These are phyloP conservation scores for Ceraceosorus bombacis DNA, from an alignment of 1,284 basidiomycete species.

Conservation along the genomic window DNA sequence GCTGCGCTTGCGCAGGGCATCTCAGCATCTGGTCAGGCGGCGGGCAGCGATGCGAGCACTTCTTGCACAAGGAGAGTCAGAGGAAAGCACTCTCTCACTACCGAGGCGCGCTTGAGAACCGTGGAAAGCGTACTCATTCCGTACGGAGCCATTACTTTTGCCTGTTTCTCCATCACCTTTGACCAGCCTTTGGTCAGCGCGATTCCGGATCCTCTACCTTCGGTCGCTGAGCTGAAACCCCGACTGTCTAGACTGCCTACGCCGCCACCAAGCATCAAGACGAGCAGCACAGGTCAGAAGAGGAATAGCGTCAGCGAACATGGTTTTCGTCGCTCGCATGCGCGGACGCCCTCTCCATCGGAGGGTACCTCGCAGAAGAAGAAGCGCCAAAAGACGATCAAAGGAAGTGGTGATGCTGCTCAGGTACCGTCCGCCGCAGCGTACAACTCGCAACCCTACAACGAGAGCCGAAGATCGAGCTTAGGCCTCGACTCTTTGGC, in stretches of 20 bases:
- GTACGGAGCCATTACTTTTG: slow-evolving; percentile 63
- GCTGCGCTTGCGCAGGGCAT: slow-evolving; percentile 72
- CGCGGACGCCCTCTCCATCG: background rate
- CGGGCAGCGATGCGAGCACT: slow-evolving; percentile 59
- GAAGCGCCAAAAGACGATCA: background rate
- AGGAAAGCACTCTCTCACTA: slow-evolving; percentile 63
- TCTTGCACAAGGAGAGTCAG: slow-evolving; percentile 88
- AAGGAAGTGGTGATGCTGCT: background rate
- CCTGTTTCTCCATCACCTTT: slow-evolving; percentile 51
- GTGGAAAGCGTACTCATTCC: slow-evolving; percentile 88
- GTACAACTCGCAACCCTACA: too few relatives aligned
- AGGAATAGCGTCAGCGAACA: background rate
- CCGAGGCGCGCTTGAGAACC: slow-evolving; percentile 57
- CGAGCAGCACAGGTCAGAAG: background rate
- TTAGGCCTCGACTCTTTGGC: background rate
- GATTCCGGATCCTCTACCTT: slow-evolving; percentile 14
- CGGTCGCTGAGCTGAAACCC: background rate
- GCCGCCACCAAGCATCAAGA: slow-evolving; percentile 1
- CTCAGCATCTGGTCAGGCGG: slow-evolving; percentile 40
- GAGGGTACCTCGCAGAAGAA: background rate
- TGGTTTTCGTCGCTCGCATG: background rate
- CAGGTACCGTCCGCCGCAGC: too few relatives aligned
- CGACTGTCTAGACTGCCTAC: background rate
- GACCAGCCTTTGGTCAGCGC: slow-evolving; percentile 23
- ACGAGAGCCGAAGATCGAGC: too few relatives aligned